Evolutionary conservation across 106 monocot genomes (phyloP).

Genomic region (Acanthochlamys bracteata): DNA sequence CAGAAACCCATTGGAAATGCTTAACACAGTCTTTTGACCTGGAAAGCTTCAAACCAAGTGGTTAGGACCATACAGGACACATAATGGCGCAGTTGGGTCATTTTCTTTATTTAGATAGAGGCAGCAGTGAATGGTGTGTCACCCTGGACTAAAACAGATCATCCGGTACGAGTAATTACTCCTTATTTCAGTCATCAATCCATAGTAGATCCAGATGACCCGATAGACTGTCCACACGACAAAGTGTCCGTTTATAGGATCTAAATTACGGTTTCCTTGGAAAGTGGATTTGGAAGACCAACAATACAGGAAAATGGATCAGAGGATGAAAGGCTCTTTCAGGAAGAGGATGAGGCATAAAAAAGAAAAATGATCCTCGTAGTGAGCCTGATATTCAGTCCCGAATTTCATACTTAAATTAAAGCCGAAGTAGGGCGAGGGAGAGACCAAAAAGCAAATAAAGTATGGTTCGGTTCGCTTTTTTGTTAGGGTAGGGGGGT

Average conservation of each 20-base stretch:
- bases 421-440: too few species aligned
- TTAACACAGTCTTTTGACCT: neutral
- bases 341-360: too few species aligned
- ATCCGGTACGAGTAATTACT: neutral
- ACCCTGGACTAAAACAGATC: constrained; percentile 3
- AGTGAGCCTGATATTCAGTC: too few species aligned
- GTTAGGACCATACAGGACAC: constrained; percentile 7
- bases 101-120: constrained; percentile 5
- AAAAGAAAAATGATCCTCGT: too few species aligned
- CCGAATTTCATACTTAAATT: too few species aligned
- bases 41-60: constrained; percentile 7
- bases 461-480: too few species aligned
- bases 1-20: constrained; percentile 1
- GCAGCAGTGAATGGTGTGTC: constrained; percentile 2
- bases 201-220: constrained; percentile 1
- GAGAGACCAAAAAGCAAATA: too few species aligned
- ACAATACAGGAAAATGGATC: neutral
- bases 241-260: too few species aligned
- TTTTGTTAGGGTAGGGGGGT: too few species aligned
- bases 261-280: too few species aligned
- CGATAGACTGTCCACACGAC: too few species aligned
- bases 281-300: constrained; percentile 1
- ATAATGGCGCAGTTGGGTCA: constrained; percentile 3
- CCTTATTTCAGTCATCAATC: constrained; percentile 3
- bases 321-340: too few species aligned